Percentiles rank a stretch among this genome's conserved stretches.
Evolutionary conservation across 345 rosid genomes (phyloP).

Genomic region (Clarkia xantiana): DNA sequence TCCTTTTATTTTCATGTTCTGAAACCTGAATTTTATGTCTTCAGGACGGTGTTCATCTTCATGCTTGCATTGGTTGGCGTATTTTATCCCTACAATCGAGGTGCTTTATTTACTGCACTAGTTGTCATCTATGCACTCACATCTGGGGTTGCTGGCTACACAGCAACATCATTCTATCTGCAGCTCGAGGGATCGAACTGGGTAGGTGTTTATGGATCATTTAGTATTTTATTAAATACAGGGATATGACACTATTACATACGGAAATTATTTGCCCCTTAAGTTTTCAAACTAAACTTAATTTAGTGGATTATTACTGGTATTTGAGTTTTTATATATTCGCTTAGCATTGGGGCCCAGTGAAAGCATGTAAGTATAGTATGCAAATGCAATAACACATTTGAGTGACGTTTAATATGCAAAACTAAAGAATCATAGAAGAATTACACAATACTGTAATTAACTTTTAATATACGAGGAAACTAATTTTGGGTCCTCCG

Average conservation of each 20-base stretch:
- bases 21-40: background rate
- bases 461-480: background rate
- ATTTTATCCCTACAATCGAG: constrained; percentile 30
- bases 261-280: too few relatives aligned
- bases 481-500: background rate
- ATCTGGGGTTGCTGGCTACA: constrained; percentile 29
- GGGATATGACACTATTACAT: too few relatives aligned
- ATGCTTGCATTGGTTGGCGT: constrained; percentile 20
- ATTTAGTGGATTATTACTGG: too few relatives aligned
- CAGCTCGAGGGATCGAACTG: constrained; percentile 32
- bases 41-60: constrained; percentile 7
- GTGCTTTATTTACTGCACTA: constrained; percentile 28
- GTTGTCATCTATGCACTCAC: constrained; percentile 32
- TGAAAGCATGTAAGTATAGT: too few relatives aligned
- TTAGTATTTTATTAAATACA: background rate
- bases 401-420: too few relatives aligned
- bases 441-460: too few relatives aligned
- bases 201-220: constrained; percentile 13
- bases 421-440: too few relatives aligned
- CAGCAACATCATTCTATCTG: constrained; percentile 23
- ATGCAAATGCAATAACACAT: too few relatives aligned
- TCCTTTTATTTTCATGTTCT: background rate
- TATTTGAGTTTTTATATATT: too few relatives aligned
- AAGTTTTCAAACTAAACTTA: too few relatives aligned
- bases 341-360: too few relatives aligned